Evolutionary conservation across 495 filamentous ascomycete species (phyloP).

Genomic region (Podospora conica): DNA sequence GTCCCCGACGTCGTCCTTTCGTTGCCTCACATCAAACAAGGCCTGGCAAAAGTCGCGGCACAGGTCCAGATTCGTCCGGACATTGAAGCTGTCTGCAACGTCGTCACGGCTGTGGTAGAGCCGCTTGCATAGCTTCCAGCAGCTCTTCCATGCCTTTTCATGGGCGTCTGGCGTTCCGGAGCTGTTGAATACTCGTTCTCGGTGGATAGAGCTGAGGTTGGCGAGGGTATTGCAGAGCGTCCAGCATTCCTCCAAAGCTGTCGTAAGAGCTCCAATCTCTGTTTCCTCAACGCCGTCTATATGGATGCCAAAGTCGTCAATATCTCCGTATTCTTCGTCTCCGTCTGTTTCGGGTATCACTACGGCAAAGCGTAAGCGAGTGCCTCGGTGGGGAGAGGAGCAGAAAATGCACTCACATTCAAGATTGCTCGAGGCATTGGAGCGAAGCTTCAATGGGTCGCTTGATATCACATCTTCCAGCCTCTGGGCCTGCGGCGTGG

Average conservation of each 20-base stretch:
- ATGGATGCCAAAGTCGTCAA: slow-evolving; percentile 37
- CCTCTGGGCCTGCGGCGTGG: slow-evolving; percentile 79
- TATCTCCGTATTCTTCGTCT: slow-evolving; percentile 36
- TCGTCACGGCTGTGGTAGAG: slow-evolving; percentile 76
- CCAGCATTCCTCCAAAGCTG: slow-evolving; percentile 85
- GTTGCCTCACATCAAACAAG: slow-evolving; percentile 74
- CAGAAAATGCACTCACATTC: slow-evolving; percentile 52
- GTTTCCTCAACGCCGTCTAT: slow-evolving; percentile 43
- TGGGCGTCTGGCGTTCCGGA: slow-evolving; percentile 65
- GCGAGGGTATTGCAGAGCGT: slow-evolving; percentile 88
- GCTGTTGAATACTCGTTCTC: slow-evolving; percentile 66
- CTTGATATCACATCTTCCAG: slow-evolving; percentile 53
- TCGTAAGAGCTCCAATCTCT: slow-evolving; percentile 66
- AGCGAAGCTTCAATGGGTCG: slow-evolving; percentile 38
- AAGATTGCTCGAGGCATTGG: slow-evolving; percentile 56
- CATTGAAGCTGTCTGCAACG: slow-evolving; percentile 58
- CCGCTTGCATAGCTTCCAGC: slow-evolving; percentile 84
- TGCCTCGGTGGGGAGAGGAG: background rate
- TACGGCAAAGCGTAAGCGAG: slow-evolving; percentile 16
- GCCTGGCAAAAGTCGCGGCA: slow-evolving; percentile 89
- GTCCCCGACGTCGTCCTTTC: slow-evolving; percentile 69
- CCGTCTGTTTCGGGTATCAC: slow-evolving; percentile 48
- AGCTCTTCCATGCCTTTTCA: slow-evolving; percentile 84
- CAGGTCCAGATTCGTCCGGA: slow-evolving; percentile 72
- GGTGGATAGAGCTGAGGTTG: slow-evolving; percentile 75